A percentile compares a stretch with the other conserved stretches of the same genome.
phyloP scores from a whole-genome alignment of 371 early-diverging fungal species.

The Chytridiales sp. region DNA sequence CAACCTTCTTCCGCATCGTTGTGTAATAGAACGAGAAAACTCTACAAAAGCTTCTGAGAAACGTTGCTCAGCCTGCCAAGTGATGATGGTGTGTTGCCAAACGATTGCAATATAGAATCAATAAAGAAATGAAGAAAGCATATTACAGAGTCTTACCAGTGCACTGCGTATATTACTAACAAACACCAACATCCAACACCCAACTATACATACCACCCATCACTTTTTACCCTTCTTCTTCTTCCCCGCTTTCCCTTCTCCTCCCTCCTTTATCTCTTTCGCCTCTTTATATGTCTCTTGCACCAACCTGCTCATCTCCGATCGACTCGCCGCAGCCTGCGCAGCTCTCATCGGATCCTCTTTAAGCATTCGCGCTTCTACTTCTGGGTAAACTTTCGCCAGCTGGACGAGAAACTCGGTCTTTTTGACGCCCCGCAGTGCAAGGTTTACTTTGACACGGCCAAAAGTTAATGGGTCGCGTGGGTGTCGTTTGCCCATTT shows the following conservation, averaged over 20 bases:
- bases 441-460: conserved; percentile 31
- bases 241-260: conserved; percentile 17
- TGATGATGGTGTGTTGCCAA: too few species aligned
- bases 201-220: too few species aligned
- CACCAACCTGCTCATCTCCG: conserved; percentile 19
- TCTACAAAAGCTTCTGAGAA: conserved; percentile 16
- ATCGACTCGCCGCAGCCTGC: conserved; percentile 29
- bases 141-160: too few species aligned
- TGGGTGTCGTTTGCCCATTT: conserved; percentile 45
- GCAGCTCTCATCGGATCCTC: conserved; percentile 23
- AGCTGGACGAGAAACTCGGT: conserved; percentile 23
- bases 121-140: too few species aligned
- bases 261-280: conserved; percentile 16
- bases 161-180: too few species aligned
- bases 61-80: conserved; percentile 13
- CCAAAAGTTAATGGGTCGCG: conserved; percentile 39
- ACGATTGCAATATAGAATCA: too few species aligned
- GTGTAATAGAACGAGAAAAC: conserved; percentile 16
- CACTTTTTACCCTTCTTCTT: too few species aligned
- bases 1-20: not conserved
- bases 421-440: conserved; percentile 16
- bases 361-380: conserved; percentile 18
- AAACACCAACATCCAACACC: too few species aligned
- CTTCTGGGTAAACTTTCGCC: conserved; percentile 16
- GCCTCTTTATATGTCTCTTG: conserved; percentile 19